phyloP scores from a whole-genome alignment of 768 basidiomycete species.

The Russula foetens region DNA sequence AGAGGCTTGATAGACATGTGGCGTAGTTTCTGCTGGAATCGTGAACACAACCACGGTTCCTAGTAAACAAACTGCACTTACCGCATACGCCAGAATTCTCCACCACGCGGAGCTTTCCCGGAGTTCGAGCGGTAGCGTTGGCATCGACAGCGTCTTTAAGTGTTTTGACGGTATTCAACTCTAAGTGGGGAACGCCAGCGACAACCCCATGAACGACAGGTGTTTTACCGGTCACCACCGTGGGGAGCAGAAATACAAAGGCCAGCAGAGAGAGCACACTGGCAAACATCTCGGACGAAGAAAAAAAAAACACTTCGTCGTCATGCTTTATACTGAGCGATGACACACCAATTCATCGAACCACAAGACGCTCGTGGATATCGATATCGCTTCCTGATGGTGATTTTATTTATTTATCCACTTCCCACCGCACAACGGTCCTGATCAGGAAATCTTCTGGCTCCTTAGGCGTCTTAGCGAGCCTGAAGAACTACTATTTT shows the following conservation, averaged over 20 bases:
- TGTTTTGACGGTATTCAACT: neutral
- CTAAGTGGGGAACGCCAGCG: conserved; percentile 32
- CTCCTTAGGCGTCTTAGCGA: too few species aligned
- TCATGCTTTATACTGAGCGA: neutral
- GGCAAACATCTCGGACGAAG: conserved; percentile 19
- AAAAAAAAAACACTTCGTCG: neutral
- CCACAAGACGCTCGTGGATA: too few species aligned
- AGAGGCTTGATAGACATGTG: conserved; percentile 54
- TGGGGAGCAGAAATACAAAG: conserved; percentile 18
- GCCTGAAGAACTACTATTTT: too few species aligned
- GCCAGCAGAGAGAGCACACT: conserved; percentile 8
- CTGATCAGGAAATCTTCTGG: too few species aligned
- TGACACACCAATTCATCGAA: too few species aligned
- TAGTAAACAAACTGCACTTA: conserved; percentile 21
- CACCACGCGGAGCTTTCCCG: conserved; percentile 45
- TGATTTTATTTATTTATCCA: too few species aligned
- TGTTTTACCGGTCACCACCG: conserved; percentile 29
- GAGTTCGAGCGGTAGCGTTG: conserved; percentile 21
- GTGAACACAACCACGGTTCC: neutral
- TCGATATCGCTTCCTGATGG: too few species aligned
- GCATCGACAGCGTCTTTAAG: neutral
- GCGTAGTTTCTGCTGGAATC: conserved; percentile 39
- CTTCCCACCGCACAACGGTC: too few species aligned
- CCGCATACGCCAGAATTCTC: conserved; percentile 60
- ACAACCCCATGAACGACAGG: conserved; percentile 43